Evolutionary conservation across 2,329 filamentous ascomycete genomes (phyloP), one percentile per base, ranked within the genome.

Genomic region (Clathrospora elynae): DNA sequence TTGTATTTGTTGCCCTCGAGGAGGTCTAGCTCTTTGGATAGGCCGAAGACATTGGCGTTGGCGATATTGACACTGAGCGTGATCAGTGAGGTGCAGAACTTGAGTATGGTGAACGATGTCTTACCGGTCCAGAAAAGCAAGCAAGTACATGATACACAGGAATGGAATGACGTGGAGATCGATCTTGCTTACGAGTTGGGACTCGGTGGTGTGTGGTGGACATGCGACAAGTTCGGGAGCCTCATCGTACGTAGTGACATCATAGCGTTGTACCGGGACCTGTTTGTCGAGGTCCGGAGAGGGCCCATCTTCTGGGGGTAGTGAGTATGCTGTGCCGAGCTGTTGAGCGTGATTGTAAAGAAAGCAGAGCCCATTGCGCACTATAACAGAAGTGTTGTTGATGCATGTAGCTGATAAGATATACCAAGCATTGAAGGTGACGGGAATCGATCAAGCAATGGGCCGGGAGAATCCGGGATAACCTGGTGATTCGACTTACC

Each of bases 21-120:
- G 1, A 81, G 67, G 4, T 70, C 45, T 4, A 80, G 65, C 14
- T 80, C 76, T 17, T 64, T 60, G 1, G 72, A 72, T 8, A 80
- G 64, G 9, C 76, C 75, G 41, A 76, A 76, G 14, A 78, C 72
- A 44, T 78, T 76, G 4, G 78, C 78, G 48, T 80, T 80, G 22
- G 73, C 66, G 35, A 80, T 80, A 50, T 80, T 80, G 45, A 80
- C 75, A 39, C 74, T 70, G 31, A 16, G 1, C 25, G 11, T 14
- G 17, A 31, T 39, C 12, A 38, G 26, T 22, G n/a, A n/a, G n/a
- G n/a, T 20, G 12, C 6, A 18, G 16, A 23, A 16, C 3, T 4
- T 5, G 12, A 10, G 5, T 34, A 17, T 18, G 6, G 16, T 13
- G 12, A 13, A 24, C 11, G 9, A 23, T n/a, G 13, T 19, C 53